Percentiles rank a stretch among this genome's conserved stretches.
These are phyloP conservation scores for Aspergillus bridgeri DNA, from an alignment of 495 filamentous ascomycete genomes.

Conservation along the genomic window DNA sequence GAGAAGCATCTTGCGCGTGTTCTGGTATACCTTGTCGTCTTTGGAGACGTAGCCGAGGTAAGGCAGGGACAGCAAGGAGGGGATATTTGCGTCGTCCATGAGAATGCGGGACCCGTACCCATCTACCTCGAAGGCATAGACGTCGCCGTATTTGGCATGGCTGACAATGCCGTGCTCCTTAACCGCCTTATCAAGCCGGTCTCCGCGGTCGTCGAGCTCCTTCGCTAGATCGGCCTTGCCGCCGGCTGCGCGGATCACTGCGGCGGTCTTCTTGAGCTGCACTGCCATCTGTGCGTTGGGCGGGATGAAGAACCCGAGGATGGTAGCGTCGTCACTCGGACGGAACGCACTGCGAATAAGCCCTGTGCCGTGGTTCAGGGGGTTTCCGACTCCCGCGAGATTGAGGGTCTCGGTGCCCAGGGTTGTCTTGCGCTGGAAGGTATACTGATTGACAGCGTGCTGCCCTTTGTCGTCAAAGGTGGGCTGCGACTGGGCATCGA, in stretches of 20 bases:
- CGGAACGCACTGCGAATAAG: slow-evolving; percentile 90
- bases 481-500: slow-evolving; percentile 72
- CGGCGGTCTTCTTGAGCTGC: slow-evolving; percentile 74
- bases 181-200: slow-evolving; percentile 69
- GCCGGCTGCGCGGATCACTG: slow-evolving; percentile 59
- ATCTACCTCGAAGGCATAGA: slow-evolving; percentile 97
- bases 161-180: slow-evolving; percentile 87
- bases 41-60: slow-evolving; percentile 75
- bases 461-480: slow-evolving; percentile 69
- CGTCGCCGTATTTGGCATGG: slow-evolving; percentile 77
- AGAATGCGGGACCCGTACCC: slow-evolving; percentile 87
- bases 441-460: slow-evolving; percentile 73
- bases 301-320: slow-evolving; percentile 92
- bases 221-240: slow-evolving; percentile 45
- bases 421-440: slow-evolving; percentile 75
- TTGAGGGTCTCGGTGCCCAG: slow-evolving; percentile 88
- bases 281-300: slow-evolving; percentile 95
- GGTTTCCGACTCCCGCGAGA: slow-evolving; percentile 82
- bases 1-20: slow-evolving; percentile 90
- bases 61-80: slow-evolving; percentile 82
- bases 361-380: slow-evolving; percentile 77
- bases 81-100: slow-evolving; percentile 98
- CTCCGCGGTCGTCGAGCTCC: slow-evolving; percentile 61
- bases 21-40: slow-evolving; percentile 71
- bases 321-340: slow-evolving; percentile 97